Conservation (phyloP, 371 early-diverging fungal species). For the Rhizomucor pusillus region DNA sequence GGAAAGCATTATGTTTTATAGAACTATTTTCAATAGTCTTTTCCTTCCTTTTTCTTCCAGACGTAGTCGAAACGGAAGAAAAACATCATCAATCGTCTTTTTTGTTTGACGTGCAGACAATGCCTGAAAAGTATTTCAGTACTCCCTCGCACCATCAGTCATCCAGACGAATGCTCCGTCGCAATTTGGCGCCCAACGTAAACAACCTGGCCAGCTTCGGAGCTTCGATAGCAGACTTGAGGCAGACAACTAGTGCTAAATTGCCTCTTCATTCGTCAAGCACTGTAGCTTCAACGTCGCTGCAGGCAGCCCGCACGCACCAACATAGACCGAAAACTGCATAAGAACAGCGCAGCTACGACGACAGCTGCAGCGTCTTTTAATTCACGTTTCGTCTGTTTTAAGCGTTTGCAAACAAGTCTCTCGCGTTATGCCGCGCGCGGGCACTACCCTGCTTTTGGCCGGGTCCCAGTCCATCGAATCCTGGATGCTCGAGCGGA, state of each 20-base stretch:
- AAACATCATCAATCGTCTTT: no score
- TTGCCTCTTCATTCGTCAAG: background rate
- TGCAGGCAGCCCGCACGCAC: slow-evolving; percentile 25
- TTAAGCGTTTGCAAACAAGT: slow-evolving; percentile 56
- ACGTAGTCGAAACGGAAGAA: no score
- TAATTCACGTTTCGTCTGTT: slow-evolving; percentile 56
- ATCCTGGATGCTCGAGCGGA: slow-evolving; percentile 10
- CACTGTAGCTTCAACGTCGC: background rate
- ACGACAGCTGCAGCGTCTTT: slow-evolving; percentile 67
- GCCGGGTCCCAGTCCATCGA: slow-evolving; percentile 21
- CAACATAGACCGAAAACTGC: slow-evolving; percentile 44
- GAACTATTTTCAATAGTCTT: no score
- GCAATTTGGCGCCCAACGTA: background rate
- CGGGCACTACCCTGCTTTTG: slow-evolving; percentile 15
- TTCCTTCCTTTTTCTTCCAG: no score
- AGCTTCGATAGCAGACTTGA: background rate
- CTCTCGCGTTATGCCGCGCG: slow-evolving; percentile 1
- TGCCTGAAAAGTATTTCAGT: no score
- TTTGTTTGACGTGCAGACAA: no score
- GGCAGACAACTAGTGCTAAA: background rate
- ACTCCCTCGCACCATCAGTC: no score
- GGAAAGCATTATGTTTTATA: no score
- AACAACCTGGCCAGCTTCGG: background rate
- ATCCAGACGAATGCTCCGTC: background rate
- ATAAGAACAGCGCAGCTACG: slow-evolving; percentile 64